Evolutionary conservation across 306 rosid genomes (phyloP).

Genomic region (Purshia tridentata): DNA sequence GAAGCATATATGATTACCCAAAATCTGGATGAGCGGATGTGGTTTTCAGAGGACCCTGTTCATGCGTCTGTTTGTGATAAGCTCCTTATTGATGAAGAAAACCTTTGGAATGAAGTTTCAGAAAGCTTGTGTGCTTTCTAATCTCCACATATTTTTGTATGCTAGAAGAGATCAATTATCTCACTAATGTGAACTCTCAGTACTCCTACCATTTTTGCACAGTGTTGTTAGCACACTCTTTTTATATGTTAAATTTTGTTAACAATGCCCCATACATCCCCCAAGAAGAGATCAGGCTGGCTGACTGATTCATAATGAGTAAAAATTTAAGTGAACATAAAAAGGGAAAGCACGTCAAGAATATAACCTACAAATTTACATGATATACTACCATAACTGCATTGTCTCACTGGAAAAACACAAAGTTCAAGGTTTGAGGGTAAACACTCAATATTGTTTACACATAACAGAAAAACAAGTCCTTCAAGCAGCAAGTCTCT

Average conservation of each 20-base stretch:
- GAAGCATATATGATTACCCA: not conserved
- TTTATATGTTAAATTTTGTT: no score
- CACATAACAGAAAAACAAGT: slow-evolving; percentile 33
- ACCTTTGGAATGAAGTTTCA: slow-evolving; percentile 31
- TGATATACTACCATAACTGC: slow-evolving; percentile 30
- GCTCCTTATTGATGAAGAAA: slow-evolving; percentile 11
- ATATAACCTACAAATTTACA: slow-evolving; percentile 29
- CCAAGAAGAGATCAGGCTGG: not conserved
- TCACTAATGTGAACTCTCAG: not conserved
- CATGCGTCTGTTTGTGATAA: not conserved
- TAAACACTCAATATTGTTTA: slow-evolving; percentile 20
- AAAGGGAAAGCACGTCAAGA: not conserved
- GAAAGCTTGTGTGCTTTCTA: not conserved
- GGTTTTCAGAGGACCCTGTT: not conserved
- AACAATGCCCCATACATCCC: no score
- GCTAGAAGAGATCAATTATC: not conserved
- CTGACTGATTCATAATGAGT: not conserved
- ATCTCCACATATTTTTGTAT: slow-evolving; percentile 18
- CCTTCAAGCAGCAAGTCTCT: slow-evolving; percentile 21
- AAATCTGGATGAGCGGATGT: not conserved
- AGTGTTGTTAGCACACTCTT: not conserved
- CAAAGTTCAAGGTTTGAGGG: slow-evolving; percentile 26
- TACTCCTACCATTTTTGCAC: not conserved
- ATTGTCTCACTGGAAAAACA: slow-evolving; percentile 24
- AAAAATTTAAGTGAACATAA: not conserved